phyloP scores from a whole-genome alignment of 176 grass and related monocot species.

The Tillandsia leiboldiana region DNA sequence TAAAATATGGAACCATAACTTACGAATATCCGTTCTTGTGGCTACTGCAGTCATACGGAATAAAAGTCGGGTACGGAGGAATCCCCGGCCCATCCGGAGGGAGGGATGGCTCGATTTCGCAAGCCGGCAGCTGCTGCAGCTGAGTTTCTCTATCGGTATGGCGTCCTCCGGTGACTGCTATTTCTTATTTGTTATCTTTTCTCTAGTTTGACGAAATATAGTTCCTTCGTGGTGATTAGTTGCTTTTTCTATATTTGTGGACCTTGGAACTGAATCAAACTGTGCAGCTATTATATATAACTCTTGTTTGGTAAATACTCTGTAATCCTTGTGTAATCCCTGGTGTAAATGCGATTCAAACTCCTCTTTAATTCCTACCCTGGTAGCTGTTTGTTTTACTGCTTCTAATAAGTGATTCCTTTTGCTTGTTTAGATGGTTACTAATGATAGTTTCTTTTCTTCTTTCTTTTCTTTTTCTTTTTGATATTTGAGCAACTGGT shows the following conservation, averaged over 20 bases:
- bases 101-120: slow-evolving; percentile 41
- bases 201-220: background rate
- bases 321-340: background rate
- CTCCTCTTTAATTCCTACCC: background rate
- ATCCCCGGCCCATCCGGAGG: slow-evolving; percentile 38
- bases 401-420: background rate
- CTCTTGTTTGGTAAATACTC: background rate
- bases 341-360: background rate
- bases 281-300: background rate
- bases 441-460: too few species aligned
- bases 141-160: slow-evolving; percentile 3
- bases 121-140: slow-evolving; percentile 32
- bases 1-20: too few species aligned
- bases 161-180: background rate
- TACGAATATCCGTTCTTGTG: background rate
- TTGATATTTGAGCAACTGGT: too few species aligned
- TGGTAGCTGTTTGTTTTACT: background rate
- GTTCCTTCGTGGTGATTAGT: slow-evolving; percentile 2
- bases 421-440: too few species aligned
- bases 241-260: background rate
- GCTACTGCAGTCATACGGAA: slow-evolving; percentile 46
- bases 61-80: slow-evolving; percentile 49
- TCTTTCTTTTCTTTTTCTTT: too few species aligned
- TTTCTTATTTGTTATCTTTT: slow-evolving; percentile 5
- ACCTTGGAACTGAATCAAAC: background rate